phyloP scores from a whole-genome alignment of 192 early-diverging fungal genomes.

The Coemansia sp. region DNA sequence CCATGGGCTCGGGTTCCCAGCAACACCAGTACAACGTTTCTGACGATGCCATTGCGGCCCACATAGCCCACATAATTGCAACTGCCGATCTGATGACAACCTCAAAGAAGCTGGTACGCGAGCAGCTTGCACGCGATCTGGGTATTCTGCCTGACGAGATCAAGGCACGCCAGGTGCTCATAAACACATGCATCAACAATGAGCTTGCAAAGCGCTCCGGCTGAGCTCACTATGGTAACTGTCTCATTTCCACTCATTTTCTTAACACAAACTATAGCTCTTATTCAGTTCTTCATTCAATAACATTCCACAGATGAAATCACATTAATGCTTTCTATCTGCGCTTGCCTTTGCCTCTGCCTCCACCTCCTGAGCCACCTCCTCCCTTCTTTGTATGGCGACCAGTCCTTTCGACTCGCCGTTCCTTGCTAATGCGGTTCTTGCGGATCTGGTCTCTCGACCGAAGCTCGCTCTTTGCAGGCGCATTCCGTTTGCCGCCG shows the following conservation, averaged over 20 bases:
- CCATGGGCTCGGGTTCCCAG: not conserved
- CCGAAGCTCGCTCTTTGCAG: conserved; percentile 74
- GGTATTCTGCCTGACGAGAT: conserved; percentile 32
- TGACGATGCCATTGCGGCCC: conserved; percentile 68
- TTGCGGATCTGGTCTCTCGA: conserved; percentile 79
- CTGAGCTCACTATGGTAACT: not conserved
- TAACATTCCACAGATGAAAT: no score
- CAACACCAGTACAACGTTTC: conserved; percentile 44
- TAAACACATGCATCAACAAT: conserved; percentile 41
- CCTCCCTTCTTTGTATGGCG: conserved; percentile 17
- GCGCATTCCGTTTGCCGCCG: conserved; percentile 31
- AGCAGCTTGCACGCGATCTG: conserved; percentile 53
- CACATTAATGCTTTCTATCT: not conserved
- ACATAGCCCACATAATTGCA: conserved; percentile 76
- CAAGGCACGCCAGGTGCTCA: conserved; percentile 31
- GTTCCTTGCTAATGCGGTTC: conserved; percentile 66
- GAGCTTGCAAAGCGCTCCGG: conserved; percentile 49
- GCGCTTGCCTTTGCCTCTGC: conserved; percentile 14
- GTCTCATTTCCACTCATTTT: not conserved
- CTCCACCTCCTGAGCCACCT: conserved; percentile 26
- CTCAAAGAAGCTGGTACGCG: conserved; percentile 95
- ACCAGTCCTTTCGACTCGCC: conserved; percentile 66
- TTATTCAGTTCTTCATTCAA: conserved; percentile 3
- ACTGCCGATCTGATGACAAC: conserved; percentile 92
- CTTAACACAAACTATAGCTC: not conserved